A percentile compares a stretch with the other conserved stretches of the same genome.
These are phyloP conservation scores for Leccinum huronense DNA, from an alignment of 1,284 basidiomycete genomes.

Conservation along the genomic window DNA sequence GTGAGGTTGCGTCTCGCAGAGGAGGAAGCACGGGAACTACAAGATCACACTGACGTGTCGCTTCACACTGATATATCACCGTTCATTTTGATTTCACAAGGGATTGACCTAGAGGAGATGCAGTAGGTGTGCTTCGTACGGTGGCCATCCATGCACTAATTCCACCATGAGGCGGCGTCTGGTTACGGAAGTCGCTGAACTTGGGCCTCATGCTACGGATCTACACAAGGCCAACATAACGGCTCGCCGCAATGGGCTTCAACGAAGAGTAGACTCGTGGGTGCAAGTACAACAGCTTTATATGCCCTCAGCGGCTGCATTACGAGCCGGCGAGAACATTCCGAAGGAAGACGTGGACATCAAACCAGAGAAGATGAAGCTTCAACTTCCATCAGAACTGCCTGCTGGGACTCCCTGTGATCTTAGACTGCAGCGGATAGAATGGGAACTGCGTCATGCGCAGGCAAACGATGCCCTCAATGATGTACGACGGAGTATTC, in stretches of 20 bases:
- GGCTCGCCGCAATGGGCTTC: background rate
- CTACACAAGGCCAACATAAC: background rate
- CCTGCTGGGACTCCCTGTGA: background rate
- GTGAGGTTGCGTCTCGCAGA: constrained; percentile 5
- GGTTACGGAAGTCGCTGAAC: background rate
- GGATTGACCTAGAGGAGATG: constrained; percentile 1
- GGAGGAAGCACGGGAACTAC: background rate
- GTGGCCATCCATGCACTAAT: too few species aligned
- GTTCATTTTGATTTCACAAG: background rate
- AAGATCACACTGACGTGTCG: constrained; percentile 1
- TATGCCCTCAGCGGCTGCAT: background rate
- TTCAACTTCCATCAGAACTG: constrained; percentile 1
- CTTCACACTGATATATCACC: constrained; percentile 10
- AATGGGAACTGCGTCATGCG: constrained; percentile 3
- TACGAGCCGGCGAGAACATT: background rate
- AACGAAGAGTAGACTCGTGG: background rate
- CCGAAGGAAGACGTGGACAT: background rate
- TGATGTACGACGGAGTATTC: background rate
- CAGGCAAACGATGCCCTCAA: constrained; percentile 4
- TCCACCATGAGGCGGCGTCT: background rate
- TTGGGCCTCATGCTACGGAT: background rate
- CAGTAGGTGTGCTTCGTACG: background rate
- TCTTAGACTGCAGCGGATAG: background rate
- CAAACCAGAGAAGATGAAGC: background rate
- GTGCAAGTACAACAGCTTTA: background rate